Conservation (phyloP, 73 alveolate species). For the Halteria grandinella region DNA sequence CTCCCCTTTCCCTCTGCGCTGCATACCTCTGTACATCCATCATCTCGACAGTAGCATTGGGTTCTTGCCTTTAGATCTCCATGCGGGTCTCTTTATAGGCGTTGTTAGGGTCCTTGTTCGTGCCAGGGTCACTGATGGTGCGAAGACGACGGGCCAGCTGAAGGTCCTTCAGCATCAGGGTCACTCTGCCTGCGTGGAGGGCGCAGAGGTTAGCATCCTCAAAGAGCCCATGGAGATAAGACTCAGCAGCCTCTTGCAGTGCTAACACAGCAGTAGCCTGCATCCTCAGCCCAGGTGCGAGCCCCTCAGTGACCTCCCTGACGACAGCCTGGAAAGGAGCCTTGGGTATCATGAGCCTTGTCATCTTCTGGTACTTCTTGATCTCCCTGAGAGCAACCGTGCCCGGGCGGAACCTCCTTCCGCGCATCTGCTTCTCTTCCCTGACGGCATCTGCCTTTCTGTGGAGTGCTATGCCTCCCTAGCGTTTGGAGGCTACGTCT, state of each 20-base stretch:
- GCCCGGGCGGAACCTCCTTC: slow-evolving; percentile 58
- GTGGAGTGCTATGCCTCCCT: too few relatives aligned
- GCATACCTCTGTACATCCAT: too few relatives aligned
- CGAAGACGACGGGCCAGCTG: slow-evolving; percentile 76
- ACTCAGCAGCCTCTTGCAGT: slow-evolving; percentile 84
- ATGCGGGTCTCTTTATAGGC: too few relatives aligned
- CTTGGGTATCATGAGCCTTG: slow-evolving; percentile 73
- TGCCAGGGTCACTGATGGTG: too few relatives aligned
- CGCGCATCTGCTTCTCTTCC: too few relatives aligned
- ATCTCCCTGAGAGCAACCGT: slow-evolving; percentile 73
- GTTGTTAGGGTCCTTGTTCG: too few relatives aligned
- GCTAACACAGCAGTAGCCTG: slow-evolving; percentile 75
- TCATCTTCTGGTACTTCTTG: slow-evolving; percentile 80
- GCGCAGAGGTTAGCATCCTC: slow-evolving; percentile 86
- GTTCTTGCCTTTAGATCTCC: too few relatives aligned
- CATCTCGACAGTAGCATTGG: too few relatives aligned
- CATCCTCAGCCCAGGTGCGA: slow-evolving; percentile 63
- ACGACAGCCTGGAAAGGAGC: slow-evolving; percentile 80
- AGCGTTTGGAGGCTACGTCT: too few relatives aligned
- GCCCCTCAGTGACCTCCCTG: slow-evolving; percentile 69
- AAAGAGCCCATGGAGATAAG: slow-evolving; percentile 80
- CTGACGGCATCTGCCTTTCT: too few relatives aligned
- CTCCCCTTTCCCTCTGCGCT: too few relatives aligned
- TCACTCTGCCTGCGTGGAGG: slow-evolving; percentile 80
- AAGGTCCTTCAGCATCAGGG: slow-evolving; percentile 80